Evolutionary conservation across 2,329 filamentous ascomycete genomes (phyloP).

Genomic region (Orbilia oligospora): DNA sequence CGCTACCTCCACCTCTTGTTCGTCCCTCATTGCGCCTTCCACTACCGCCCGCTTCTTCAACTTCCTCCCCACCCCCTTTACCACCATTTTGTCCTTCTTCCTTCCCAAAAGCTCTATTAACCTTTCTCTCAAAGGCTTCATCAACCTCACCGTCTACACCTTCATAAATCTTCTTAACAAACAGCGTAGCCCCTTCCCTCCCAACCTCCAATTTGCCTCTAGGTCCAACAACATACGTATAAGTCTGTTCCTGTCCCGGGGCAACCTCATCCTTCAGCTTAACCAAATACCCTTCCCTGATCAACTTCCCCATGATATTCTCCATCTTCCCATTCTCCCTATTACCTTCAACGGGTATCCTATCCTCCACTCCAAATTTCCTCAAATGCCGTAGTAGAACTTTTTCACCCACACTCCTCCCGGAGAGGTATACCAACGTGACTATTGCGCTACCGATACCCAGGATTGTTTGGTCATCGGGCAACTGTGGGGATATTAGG

Average conservation of each 20-base stretch:
- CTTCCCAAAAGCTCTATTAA: constrained; percentile 54
- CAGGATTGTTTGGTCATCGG: constrained; percentile 83
- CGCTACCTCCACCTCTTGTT: neutral
- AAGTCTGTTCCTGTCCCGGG: constrained; percentile 78
- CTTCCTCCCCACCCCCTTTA: neutral
- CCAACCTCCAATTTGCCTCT: constrained; percentile 89
- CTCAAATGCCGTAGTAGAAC: constrained; percentile 82
- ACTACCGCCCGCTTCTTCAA: constrained; percentile 1
- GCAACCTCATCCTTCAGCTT: constrained; percentile 75
- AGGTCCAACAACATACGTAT: constrained; percentile 87
- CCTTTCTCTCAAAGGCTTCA: constrained; percentile 37
- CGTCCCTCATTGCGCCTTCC: neutral
- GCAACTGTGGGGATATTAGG: constrained; percentile 77
- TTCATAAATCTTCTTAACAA: constrained; percentile 73
- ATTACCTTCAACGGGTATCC: constrained; percentile 81
- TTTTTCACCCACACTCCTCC: constrained; percentile 80
- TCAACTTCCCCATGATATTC: constrained; percentile 79
- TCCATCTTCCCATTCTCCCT: constrained; percentile 84
- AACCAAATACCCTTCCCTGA: constrained; percentile 86
- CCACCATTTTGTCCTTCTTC: constrained; percentile 24
- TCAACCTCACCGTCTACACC: constrained; percentile 41
- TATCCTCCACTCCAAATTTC: constrained; percentile 66
- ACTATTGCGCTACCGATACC: constrained; percentile 86
- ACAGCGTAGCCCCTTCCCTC: constrained; percentile 78
- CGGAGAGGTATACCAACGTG: constrained; percentile 80